These are phyloP conservation scores for Triadica sebifera DNA, from an alignment of 345 rosid genomes.

Conservation along the genomic window DNA sequence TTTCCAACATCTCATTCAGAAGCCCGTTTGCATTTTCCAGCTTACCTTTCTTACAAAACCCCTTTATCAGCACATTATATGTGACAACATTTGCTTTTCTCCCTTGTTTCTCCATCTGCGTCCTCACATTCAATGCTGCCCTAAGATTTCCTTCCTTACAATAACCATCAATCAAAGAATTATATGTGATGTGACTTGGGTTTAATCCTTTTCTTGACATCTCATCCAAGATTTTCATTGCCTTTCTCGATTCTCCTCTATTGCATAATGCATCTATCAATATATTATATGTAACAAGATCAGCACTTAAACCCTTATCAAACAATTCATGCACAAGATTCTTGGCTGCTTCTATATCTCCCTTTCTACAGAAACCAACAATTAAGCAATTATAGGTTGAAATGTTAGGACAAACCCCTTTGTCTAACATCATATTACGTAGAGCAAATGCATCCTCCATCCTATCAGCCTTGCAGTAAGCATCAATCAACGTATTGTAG, in stretches of 20 bases:
- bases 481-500: conserved; percentile 68
- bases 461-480: conserved; percentile 58
- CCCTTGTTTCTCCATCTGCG: conserved; percentile 69
- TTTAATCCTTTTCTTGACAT: conserved; percentile 47
- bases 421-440: conserved; percentile 43
- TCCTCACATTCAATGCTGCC: conserved; percentile 56
- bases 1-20: conserved; percentile 89
- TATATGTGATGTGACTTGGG: conserved; percentile 65
- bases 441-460: conserved; percentile 54
- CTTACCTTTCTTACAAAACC: conserved; percentile 60
- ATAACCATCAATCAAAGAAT: conserved; percentile 72
- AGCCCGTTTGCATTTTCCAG: conserved; percentile 67
- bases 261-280: conserved; percentile 60
- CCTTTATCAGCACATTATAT: conserved; percentile 64
- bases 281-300: conserved; percentile 65
- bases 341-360: conserved; percentile 38
- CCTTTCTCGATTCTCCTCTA: conserved; percentile 57
- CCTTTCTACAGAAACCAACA: conserved; percentile 56
- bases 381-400: conserved; percentile 76
- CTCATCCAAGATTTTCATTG: conserved; percentile 51
- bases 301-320: conserved; percentile 41
- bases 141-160: conserved; percentile 66
- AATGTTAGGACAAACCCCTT: conserved; percentile 45
- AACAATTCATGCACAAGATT: conserved; percentile 45
- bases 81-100: conserved; percentile 58